Percentiles rank a stretch among this genome's conserved stretches.
phyloP scores from a whole-genome alignment of 2,329 filamentous ascomycete species.

The Talaromyces albobiverticillius region DNA sequence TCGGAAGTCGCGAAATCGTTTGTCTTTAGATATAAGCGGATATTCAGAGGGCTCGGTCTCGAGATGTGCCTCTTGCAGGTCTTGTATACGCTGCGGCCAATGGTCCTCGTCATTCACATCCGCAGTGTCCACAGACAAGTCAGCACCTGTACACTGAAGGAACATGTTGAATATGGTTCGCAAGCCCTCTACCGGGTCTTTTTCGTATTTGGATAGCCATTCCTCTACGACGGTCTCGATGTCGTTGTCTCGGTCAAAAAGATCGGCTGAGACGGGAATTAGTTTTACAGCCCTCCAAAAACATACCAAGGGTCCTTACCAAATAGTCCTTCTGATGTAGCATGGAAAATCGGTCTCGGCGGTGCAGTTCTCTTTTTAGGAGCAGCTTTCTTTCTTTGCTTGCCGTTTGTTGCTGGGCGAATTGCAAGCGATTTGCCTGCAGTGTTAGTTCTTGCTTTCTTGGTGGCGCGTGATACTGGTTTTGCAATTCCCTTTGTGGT shows the following conservation, averaged over 20 bases:
- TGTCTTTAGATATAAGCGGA: constrained; percentile 79
- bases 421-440: constrained; percentile 51
- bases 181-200: constrained; percentile 54
- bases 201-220: constrained; percentile 57
- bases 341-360: constrained; percentile 51
- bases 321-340: constrained; percentile 56
- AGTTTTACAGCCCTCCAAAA: constrained; percentile 18
- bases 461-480: constrained; percentile 36
- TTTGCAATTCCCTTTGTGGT: constrained; percentile 39
- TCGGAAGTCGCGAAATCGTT: constrained; percentile 73
- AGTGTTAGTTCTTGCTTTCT: constrained; percentile 56
- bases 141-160: constrained; percentile 71
- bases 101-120: constrained; percentile 91
- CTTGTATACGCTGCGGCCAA: constrained; percentile 70
- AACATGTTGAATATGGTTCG: constrained; percentile 62
- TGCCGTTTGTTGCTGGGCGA: constrained; percentile 45
- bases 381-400: constrained; percentile 24
- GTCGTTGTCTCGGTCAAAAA: constrained; percentile 56
- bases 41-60: constrained; percentile 84
- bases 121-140: constrained; percentile 71
- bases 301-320: constrained; percentile 36
- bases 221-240: constrained; percentile 56
- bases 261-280: constrained; percentile 47
- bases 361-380: constrained; percentile 44
- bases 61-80: constrained; percentile 86